Evolutionary conservation across 2,329 filamentous ascomycete genomes (phyloP), one percentile per base, ranked within the genome.

Genomic region (Camillea tinctor): DNA sequence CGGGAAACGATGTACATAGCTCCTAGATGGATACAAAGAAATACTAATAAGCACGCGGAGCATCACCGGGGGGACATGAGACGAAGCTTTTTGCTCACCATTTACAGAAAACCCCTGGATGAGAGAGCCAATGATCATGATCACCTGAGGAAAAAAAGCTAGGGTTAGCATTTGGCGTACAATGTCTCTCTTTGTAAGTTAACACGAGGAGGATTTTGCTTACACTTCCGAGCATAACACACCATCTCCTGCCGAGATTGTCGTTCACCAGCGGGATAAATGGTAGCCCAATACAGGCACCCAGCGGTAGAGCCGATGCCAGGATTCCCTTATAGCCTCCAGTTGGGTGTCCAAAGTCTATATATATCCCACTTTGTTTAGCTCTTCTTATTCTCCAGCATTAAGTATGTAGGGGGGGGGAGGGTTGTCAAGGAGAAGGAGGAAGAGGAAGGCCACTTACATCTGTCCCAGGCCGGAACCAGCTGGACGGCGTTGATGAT

Each of bases 1-100:
- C 85, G 82, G 13, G 85, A 78, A 20, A 86, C 73, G 62, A 87
- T 82, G 66, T 86, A 88, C 84, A 87, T 87, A 44, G 71, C 81
- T 26, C 78, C 80, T 83, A 50, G 13, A 2, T 8, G 8, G 52
- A 30, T 30, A 30, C n/a, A 9, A 30, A 30, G 26, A 30, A 8
- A 8, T 30, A 30, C 26, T 7, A 30, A 9, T 67, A 15, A 69
- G 52, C 40, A 26, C 49, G 55, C 6, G n/a, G 2, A 15, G 36
- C 17, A 6, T n/a, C 5, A 44, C 2, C 36, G 17, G 17, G 3
- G 19, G n/a, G 21, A 49, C 44, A 13, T 13, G 9, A 40, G 5
- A 56, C 57, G 23, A 19, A 17, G 44, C 20, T 4, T 52, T 13
- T 6, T 11, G 68, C 73, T 54, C 70, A 79, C 78, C 75, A 67